These are phyloP conservation scores for Meripilus lineatus DNA, from an alignment of 1,284 basidiomycete species.

Conservation along the genomic window DNA sequence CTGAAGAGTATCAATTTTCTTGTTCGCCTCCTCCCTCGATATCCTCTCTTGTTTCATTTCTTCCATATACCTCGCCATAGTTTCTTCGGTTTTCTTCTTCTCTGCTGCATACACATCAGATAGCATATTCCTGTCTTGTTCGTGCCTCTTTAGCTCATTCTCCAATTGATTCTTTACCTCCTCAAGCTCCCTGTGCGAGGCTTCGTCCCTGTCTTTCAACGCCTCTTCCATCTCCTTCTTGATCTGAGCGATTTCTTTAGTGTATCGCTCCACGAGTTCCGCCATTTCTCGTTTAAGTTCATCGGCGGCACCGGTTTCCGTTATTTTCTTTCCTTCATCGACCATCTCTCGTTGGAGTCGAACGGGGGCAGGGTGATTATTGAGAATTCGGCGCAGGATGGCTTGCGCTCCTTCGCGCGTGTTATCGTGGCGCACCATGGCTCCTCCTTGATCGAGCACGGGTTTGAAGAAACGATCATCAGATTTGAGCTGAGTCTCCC, in stretches of 20 bases:
- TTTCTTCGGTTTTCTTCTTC: constrained; percentile 2
- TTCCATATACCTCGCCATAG: not conserved
- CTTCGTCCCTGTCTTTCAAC: not conserved
- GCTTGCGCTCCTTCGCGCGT: constrained; percentile 4
- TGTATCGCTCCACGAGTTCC: constrained; percentile 1
- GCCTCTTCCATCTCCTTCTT: constrained; percentile 5
- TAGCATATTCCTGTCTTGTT: constrained; percentile 3
- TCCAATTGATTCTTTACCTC: constrained; percentile 2
- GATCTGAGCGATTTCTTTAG: constrained; percentile 3
- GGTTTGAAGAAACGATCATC: constrained; percentile 6
- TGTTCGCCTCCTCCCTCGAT: not conserved
- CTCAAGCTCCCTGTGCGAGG: constrained; percentile 6
- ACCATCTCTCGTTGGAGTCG: constrained; percentile 12
- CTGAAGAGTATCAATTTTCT: not conserved
- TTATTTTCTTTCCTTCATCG: constrained; percentile 8
- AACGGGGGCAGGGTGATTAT: constrained; percentile 3
- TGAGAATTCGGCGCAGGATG: constrained; percentile 4
- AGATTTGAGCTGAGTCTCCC: constrained; percentile 4
- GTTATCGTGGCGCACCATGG: constrained; percentile 12
- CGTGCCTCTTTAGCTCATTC: not conserved
- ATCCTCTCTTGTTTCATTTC: constrained; percentile 6
- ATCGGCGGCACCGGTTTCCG: constrained; percentile 6
- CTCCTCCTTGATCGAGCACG: constrained; percentile 12
- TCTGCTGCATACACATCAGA: constrained; percentile 6
- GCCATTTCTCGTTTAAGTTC: constrained; percentile 6